Conservation (phyloP, 2,329 filamentous ascomycete species). For the Westerdykella aurantiaca region DNA sequence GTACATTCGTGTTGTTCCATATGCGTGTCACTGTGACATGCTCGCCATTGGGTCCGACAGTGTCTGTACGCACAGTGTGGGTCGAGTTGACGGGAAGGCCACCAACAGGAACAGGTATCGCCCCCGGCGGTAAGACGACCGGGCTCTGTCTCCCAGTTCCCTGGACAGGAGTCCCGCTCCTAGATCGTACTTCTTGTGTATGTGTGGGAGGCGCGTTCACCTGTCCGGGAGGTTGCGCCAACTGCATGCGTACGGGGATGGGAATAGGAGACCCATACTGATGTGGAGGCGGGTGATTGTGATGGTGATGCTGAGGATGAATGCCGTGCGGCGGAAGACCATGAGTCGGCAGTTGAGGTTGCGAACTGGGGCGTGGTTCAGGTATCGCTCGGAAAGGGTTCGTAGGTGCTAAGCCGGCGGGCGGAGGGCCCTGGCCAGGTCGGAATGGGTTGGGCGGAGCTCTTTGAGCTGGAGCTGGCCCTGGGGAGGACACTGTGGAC, state of each 20-base stretch:
- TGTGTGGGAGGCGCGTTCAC: neutral
- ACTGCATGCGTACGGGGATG: too few relatives aligned
- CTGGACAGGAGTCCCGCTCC: conserved; percentile 15
- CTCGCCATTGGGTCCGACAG: conserved; percentile 48
- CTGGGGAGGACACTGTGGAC: conserved; percentile 3
- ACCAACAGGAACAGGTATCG: neutral
- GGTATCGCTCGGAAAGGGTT: conserved; percentile 29
- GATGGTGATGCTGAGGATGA: conserved; percentile 2
- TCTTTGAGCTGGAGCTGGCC: conserved; percentile 17
- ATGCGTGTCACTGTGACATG: conserved; percentile 47
- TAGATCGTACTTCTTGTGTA: neutral
- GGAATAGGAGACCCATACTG: too few relatives aligned
- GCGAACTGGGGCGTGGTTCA: conserved; percentile 24
- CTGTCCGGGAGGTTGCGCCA: neutral
- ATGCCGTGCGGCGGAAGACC: conserved; percentile 11
- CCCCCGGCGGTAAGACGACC: neutral
- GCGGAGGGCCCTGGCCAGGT: conserved; percentile 10
- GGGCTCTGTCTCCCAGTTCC: neutral
- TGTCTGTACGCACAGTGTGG: conserved; percentile 46
- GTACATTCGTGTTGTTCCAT: conserved; percentile 39
- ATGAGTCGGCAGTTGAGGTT: conserved; percentile 13
- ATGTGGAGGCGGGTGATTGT: too few relatives aligned
- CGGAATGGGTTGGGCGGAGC: conserved; percentile 38
- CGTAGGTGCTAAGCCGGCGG: conserved; percentile 7
- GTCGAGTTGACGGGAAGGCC: conserved; percentile 21